Base-by-base conservation (phyloP, 176 grass and related monocot species). In the Poa annua region DNA sequence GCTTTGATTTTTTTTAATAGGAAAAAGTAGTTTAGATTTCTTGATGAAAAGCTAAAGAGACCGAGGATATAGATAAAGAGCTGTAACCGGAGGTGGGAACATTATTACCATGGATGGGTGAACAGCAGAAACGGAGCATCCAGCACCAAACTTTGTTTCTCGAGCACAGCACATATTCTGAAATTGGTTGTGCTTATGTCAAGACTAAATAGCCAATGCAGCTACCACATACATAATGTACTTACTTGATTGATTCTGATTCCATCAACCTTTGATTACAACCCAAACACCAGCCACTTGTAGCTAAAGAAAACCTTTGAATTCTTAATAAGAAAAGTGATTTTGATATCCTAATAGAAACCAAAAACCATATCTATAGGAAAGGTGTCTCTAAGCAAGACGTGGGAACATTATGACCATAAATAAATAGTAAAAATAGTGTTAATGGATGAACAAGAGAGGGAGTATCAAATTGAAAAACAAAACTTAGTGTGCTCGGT, bases 51-150 rank as follows among this genome's bases (percentile, higher is more conserved):
- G 42, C 20, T 35, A 80, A 36, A 33, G 78, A 80, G 19, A 66
- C 51, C 44, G 4, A 66, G 19, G 48, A 4, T 15, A 15, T 38
- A 21, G 19, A 35, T n/a, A 50, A 53, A 75, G 24, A 34, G 9
- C 21, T 19, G 29, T n/a, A 75, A 75, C 8, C 0, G 29, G 73
- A 38, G 34, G 50, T 26, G 41, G 25, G 59, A 64, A 20, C 39
- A 49, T 79, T 49, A 79, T 79, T 64, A 48, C 19, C 42, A 79
- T 65, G 77, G 19, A 13, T 11, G 42, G 48, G n/a, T 71, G 29
- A 74, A 24, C 17, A 24, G 16, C 34, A 51, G 13, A 29, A 74
- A 26, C 0, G 19, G 35, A 64, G 14, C 14, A 75, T 75, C 66
- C 10, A 39, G 59, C 12, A 6, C 44, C 42, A 75, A 57, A 65